phyloP scores from a whole-genome alignment of 2,329 filamentous ascomycete genomes.

The Diplodia intermedia region DNA sequence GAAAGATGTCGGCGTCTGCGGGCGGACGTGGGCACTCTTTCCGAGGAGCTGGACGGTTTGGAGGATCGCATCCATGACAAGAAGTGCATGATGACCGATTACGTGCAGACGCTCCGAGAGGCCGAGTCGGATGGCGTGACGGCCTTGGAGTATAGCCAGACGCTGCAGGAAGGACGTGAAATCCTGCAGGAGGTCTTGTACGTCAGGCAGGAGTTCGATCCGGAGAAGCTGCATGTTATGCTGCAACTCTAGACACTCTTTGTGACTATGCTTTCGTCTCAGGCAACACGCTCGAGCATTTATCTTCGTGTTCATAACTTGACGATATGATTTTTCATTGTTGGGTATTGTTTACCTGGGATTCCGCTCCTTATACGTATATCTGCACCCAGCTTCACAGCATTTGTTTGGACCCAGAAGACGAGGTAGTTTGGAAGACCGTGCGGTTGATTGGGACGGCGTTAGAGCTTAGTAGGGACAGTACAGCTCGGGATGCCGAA shows the following conservation, averaged over 20 bases:
- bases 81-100: constrained; percentile 6
- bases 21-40: neutral
- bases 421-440: too few relatives aligned
- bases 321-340: neutral
- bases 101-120: neutral
- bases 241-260: neutral
- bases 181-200: neutral
- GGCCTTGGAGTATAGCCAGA: constrained; percentile 9
- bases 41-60: constrained; percentile 4
- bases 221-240: neutral
- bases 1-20: neutral
- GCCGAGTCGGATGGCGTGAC: constrained; percentile 7
- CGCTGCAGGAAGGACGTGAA: constrained; percentile 5
- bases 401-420: too few relatives aligned
- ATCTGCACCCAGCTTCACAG: too few relatives aligned
- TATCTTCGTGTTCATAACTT: neutral
- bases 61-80: constrained; percentile 4
- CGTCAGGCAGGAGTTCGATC: constrained; percentile 3
- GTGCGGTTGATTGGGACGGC: too few relatives aligned
- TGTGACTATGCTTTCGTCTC: neutral
- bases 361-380: too few relatives aligned
- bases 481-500: too few relatives aligned
- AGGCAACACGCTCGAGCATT: neutral
- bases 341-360: neutral
- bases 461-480: too few relatives aligned